Evolutionary conservation across 371 early-diverging fungal species (phyloP).

Genomic region (Circinella umbellata): DNA sequence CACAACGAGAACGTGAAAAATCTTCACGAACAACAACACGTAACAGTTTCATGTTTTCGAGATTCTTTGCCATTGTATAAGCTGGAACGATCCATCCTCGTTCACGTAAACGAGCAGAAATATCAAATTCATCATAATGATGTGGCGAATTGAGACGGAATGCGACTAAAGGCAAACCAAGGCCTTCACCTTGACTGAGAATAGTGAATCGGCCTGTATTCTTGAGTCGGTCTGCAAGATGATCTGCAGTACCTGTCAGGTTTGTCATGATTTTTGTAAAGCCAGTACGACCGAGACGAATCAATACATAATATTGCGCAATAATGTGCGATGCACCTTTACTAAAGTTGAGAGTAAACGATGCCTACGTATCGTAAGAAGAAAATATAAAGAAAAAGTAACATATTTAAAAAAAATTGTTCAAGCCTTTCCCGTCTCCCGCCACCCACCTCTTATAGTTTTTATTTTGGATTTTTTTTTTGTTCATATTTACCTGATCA

Average conservation of each 20-base stretch:
- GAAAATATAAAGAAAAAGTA: no score
- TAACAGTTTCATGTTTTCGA: constrained; percentile 51
- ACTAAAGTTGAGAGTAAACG: constrained; percentile 76
- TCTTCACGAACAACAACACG: constrained; percentile 64
- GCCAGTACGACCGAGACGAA: constrained; percentile 65
- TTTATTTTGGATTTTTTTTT: not conserved
- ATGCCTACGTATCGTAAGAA: constrained; percentile 30
- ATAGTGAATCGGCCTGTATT: constrained; percentile 64
- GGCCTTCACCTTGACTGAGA: constrained; percentile 47
- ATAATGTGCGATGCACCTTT: constrained; percentile 66
- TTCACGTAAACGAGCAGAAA: constrained; percentile 53
- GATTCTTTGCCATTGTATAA: constrained; percentile 56
- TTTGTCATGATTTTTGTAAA: constrained; percentile 65
- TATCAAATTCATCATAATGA: constrained; percentile 53
- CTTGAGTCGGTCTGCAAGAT: constrained; percentile 56
- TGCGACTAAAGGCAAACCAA: constrained; percentile 72
- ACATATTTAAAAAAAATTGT: not conserved
- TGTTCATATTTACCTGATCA: constrained; percentile 42
- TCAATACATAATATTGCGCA: constrained; percentile 73
- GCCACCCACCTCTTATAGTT: not conserved
- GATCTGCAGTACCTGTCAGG: constrained; percentile 50
- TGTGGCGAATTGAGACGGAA: constrained; percentile 50
- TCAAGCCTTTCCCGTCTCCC: not conserved
- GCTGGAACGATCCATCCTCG: constrained; percentile 70
- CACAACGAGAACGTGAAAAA: constrained; percentile 53